Percentiles rank a stretch among this genome's conserved stretches.
Evolutionary conservation across 148 eudicot genomes (phyloP).

Genomic region (Simmondsia chinensis): DNA sequence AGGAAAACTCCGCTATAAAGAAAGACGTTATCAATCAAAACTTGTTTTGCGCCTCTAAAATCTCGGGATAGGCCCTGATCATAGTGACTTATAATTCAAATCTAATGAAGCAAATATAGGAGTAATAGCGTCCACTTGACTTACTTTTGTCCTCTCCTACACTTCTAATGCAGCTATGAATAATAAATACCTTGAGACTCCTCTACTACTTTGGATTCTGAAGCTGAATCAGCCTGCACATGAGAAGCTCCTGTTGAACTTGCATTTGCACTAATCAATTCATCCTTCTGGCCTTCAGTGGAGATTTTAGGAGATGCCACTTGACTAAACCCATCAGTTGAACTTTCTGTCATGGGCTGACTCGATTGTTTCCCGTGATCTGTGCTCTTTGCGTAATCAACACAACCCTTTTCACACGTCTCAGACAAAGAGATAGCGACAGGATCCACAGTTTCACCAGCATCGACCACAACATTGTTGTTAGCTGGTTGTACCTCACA

Average conservation of each 20-base stretch:
- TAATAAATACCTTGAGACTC: slow-evolving; percentile 19
- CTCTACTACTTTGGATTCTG: slow-evolving; percentile 4
- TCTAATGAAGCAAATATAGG: background rate
- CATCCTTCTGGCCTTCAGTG: background rate
- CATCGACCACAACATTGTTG: background rate
- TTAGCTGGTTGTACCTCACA: slow-evolving; percentile 1
- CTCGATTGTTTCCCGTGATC: background rate
- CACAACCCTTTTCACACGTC: slow-evolving; percentile 2
- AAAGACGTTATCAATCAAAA: background rate
- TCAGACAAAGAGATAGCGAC: slow-evolving; percentile 1
- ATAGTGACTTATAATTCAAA: background rate
- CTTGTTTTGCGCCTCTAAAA: too few relatives aligned
- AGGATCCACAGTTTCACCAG: background rate
- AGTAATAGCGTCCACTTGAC: background rate
- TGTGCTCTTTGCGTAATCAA: background rate
- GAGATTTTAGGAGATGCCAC: background rate
- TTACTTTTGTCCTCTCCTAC: background rate
- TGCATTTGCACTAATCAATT: background rate
- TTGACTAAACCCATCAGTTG: background rate
- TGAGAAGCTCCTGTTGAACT: slow-evolving; percentile 3
- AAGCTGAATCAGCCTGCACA: slow-evolving; percentile 4
- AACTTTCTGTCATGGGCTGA: background rate
- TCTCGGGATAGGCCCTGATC: too few relatives aligned
- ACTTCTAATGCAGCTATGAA: background rate
- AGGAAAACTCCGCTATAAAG: background rate